A percentile compares a stretch with the other conserved stretches of the same genome.
These are phyloP conservation scores for Myriosclerotinia scirpicola DNA, from an alignment of 2,329 filamentous ascomycete species.

Conservation along the genomic window DNA sequence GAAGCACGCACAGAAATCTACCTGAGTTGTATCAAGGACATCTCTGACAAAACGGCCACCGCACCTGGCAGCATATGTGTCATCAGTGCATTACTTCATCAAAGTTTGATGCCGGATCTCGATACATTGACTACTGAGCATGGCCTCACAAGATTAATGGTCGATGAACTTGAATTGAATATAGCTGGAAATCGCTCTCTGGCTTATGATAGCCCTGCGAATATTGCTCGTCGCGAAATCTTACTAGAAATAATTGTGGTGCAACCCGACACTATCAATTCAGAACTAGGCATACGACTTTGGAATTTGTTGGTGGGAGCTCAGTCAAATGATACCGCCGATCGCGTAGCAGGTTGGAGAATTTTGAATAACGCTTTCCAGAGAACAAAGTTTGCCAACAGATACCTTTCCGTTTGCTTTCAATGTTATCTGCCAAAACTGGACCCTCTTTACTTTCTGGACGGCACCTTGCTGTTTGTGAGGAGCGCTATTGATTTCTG, in stretches of 20 bases:
- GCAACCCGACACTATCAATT: conserved; percentile 61
- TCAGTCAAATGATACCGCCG: conserved; percentile 56
- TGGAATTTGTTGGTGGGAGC: conserved; percentile 74
- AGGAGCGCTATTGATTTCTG: conserved; percentile 51
- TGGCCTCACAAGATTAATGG: conserved; percentile 59
- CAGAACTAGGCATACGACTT: conserved; percentile 60
- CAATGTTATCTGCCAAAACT: conserved; percentile 57
- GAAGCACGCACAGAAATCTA: conserved; percentile 64
- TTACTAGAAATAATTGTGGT: conserved; percentile 58
- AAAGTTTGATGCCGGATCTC: conserved; percentile 52
- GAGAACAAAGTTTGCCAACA: conserved; percentile 50
- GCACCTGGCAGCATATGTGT: conserved; percentile 74
- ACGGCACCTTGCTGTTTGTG: conserved; percentile 63
- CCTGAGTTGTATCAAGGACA: conserved; percentile 65
- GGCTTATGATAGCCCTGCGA: conserved; percentile 46
- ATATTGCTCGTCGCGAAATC: conserved; percentile 56
- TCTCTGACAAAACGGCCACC: conserved; percentile 60
- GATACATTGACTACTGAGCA: conserved; percentile 59
- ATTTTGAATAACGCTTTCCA: conserved; percentile 55
- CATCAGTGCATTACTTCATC: conserved; percentile 52
- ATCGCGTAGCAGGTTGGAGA: conserved; percentile 68
- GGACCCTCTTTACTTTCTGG: conserved; percentile 57
- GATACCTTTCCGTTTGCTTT: conserved; percentile 57
- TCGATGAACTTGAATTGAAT: conserved; percentile 61
- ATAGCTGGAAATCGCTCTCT: conserved; percentile 27